phyloP scores from a whole-genome alignment of 1,284 basidiomycete genomes.

The Puccinia sorghi region DNA sequence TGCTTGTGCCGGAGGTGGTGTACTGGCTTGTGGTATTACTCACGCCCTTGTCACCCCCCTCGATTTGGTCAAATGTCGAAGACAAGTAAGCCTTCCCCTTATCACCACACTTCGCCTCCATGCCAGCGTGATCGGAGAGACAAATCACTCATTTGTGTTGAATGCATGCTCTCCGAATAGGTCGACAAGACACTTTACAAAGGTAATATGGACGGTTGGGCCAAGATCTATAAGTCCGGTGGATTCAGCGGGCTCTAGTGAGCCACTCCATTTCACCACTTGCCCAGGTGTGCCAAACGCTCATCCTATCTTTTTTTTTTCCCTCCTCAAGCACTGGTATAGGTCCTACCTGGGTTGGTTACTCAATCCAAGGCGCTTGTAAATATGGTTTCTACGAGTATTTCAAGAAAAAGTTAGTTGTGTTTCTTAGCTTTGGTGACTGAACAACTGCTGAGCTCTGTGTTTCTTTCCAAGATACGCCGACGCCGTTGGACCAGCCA shows the following conservation, averaged over 20 bases:
- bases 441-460: background rate
- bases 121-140: background rate
- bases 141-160: background rate
- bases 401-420: slow-evolving; percentile 52
- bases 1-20: slow-evolving; percentile 56
- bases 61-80: slow-evolving; percentile 58
- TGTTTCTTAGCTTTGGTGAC: no score
- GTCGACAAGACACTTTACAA: slow-evolving; percentile 58
- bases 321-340: slow-evolving; percentile 54
- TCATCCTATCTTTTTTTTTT: slow-evolving; percentile 2
- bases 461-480: slow-evolving; percentile 52
- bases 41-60: slow-evolving; percentile 58
- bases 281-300: background rate
- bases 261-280: background rate
- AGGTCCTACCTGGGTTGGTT: slow-evolving; percentile 56
- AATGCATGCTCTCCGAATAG: slow-evolving; percentile 26
- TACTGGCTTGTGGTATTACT: slow-evolving; percentile 57
- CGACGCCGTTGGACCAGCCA: slow-evolving; percentile 56
- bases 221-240: slow-evolving; percentile 56
- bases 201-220: slow-evolving; percentile 57
- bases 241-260: slow-evolving; percentile 57
- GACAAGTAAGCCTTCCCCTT: slow-evolving; percentile 53
- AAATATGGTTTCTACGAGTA: slow-evolving; percentile 58
- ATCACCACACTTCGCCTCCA: background rate
- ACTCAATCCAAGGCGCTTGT: slow-evolving; percentile 57